A percentile compares a stretch with the other conserved stretches of the same genome.
phyloP scores from a whole-genome alignment of 441 rosid species.

The Croton setiger region DNA sequence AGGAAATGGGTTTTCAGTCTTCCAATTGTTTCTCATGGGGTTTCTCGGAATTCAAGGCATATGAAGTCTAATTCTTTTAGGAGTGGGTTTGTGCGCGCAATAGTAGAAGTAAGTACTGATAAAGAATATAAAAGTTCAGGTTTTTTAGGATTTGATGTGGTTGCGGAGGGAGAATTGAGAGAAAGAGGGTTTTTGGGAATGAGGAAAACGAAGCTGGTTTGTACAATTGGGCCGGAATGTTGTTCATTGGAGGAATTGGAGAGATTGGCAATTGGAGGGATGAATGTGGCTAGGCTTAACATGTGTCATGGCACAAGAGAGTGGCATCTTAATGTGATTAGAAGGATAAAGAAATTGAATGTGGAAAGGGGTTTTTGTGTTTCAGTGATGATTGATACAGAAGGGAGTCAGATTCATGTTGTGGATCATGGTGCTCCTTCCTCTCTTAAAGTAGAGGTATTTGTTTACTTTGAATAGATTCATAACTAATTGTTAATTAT shows the following conservation, averaged over 20 bases:
- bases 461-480: background rate
- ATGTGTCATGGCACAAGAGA: constrained; percentile 67
- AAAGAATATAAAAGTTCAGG: constrained; percentile 14
- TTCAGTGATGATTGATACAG: constrained; percentile 68
- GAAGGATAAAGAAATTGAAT: constrained; percentile 54
- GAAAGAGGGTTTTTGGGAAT: constrained; percentile 65
- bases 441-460: constrained; percentile 65
- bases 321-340: constrained; percentile 62
- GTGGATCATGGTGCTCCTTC: constrained; percentile 64
- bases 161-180: constrained; percentile 49
- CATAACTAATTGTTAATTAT: background rate
- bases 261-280: constrained; percentile 59
- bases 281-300: constrained; percentile 77
- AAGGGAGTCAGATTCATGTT: constrained; percentile 69
- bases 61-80: constrained; percentile 2
- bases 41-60: constrained; percentile 26
- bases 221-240: constrained; percentile 70
- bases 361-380: constrained; percentile 48
- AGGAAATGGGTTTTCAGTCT: constrained; percentile 22
- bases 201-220: constrained; percentile 76
- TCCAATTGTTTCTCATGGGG: constrained; percentile 7
- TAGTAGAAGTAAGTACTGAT: constrained; percentile 26
- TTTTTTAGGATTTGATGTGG: constrained; percentile 42
- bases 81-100: constrained; percentile 30
- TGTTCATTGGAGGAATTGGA: constrained; percentile 52